Conservation (phyloP, 257 asterid genomes). For the Ophiorrhiza pumila region DNA sequence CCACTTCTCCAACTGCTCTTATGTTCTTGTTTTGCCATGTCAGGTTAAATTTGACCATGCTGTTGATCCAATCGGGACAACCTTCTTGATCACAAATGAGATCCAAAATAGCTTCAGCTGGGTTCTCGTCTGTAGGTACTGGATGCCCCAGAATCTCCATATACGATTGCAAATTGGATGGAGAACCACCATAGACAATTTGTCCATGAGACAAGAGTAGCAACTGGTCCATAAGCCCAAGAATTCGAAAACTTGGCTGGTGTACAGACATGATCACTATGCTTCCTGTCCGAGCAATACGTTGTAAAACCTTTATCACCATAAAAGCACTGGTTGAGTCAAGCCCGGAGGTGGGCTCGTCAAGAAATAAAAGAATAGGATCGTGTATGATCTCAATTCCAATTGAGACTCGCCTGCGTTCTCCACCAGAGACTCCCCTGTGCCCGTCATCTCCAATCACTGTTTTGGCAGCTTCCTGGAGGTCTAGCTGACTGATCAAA, state of each 20-base stretch:
- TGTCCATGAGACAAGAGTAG: slow-evolving; percentile 37
- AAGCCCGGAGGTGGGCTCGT: slow-evolving; percentile 50
- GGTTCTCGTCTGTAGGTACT: slow-evolving; percentile 36
- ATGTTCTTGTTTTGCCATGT: slow-evolving; percentile 22
- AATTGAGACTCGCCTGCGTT: slow-evolving; percentile 44
- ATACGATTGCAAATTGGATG: slow-evolving; percentile 23
- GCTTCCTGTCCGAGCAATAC: slow-evolving; percentile 48
- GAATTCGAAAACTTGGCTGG: slow-evolving; percentile 47
- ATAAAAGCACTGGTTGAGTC: slow-evolving; percentile 47
- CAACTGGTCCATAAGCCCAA: slow-evolving; percentile 33
- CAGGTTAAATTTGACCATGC: slow-evolving; percentile 35
- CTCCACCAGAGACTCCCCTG: slow-evolving; percentile 43
- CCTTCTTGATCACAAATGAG: slow-evolving; percentile 38
- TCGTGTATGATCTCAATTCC: slow-evolving; percentile 45
- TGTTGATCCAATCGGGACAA: slow-evolving; percentile 24
- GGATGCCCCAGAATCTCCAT: slow-evolving; percentile 40
- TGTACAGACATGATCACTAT: slow-evolving; percentile 47
- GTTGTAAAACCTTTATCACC: slow-evolving; percentile 42
- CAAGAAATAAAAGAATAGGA: slow-evolving; percentile 44
- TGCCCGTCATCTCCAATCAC: slow-evolving; percentile 40
- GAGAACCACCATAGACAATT: slow-evolving; percentile 37
- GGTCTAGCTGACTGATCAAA: slow-evolving; percentile 32
- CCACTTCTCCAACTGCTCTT: background rate
- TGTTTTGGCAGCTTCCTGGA: slow-evolving; percentile 32
- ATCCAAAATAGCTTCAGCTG: slow-evolving; percentile 40